phyloP scores from a whole-genome alignment of 2,329 filamentous ascomycete species.

The Botrytis deweyae region DNA sequence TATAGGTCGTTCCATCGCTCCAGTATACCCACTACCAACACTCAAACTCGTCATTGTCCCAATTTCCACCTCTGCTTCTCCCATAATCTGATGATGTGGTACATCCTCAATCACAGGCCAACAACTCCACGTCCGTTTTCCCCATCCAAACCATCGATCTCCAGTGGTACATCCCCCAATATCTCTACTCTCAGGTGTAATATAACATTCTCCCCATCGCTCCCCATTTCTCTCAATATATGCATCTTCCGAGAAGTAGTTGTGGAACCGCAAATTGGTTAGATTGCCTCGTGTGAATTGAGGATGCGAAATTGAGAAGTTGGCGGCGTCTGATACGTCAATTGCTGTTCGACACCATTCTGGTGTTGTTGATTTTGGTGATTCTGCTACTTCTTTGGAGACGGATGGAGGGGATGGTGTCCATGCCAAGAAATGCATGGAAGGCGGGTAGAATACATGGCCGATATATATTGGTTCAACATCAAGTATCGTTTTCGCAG shows the following conservation, averaged over 20 bases:
- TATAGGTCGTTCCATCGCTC: background rate
- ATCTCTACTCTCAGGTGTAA: constrained; percentile 33
- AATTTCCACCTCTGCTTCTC: background rate
- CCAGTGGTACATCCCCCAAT: constrained; percentile 31
- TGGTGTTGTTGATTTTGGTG: background rate
- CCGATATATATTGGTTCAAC: constrained; percentile 35
- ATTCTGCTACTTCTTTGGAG: constrained; percentile 1
- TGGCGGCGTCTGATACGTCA: constrained; percentile 25
- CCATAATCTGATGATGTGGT: background rate
- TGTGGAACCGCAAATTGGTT: constrained; percentile 29
- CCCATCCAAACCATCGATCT: constrained; percentile 31
- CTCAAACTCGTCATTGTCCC: background rate
- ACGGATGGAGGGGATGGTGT: constrained; percentile 20
- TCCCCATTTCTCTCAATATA: constrained; percentile 32
- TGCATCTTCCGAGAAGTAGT: constrained; percentile 32
- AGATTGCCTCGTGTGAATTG: constrained; percentile 25
- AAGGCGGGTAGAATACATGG: constrained; percentile 35
- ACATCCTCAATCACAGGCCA: constrained; percentile 24
- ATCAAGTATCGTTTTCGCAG: constrained; percentile 21
- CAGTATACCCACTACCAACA: constrained; percentile 10
- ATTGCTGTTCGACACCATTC: constrained; percentile 34
- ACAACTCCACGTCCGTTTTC: constrained; percentile 33
- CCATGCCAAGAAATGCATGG: constrained; percentile 36
- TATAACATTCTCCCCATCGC: constrained; percentile 31
- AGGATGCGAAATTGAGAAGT: constrained; percentile 26